Evolutionary conservation across 1,284 basidiomycete species (phyloP).

Genomic region (Thecaphora thlaspeos): DNA sequence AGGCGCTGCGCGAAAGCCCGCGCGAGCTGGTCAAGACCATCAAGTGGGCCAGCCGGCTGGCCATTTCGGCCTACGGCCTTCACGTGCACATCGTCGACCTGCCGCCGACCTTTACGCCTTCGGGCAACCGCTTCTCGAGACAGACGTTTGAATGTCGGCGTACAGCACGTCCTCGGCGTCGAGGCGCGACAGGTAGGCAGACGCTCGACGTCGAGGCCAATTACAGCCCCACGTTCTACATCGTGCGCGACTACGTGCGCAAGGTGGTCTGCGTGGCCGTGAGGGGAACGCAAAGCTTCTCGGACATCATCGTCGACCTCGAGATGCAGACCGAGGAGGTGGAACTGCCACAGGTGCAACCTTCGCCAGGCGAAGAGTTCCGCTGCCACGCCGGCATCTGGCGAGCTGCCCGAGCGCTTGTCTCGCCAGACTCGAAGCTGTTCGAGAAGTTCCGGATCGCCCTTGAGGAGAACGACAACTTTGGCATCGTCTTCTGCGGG

Average conservation of each 20-base stretch:
- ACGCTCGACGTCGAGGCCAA: conserved; percentile 47
- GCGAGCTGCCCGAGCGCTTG: conserved; percentile 48
- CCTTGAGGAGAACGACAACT: conserved; percentile 47
- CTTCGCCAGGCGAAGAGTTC: conserved; percentile 33
- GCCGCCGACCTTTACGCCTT: conserved; percentile 54
- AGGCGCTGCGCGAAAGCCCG: conserved; percentile 22
- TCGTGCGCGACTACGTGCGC: conserved; percentile 49
- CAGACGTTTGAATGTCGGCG: conserved; percentile 54
- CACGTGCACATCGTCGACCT: conserved; percentile 42
- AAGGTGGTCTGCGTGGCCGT: conserved; percentile 54
- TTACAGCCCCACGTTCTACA: conserved; percentile 55
- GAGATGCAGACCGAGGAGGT: conserved; percentile 51
- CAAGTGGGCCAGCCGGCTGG: conserved; percentile 55
- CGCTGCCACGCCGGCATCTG: conserved; percentile 53
- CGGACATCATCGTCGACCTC: conserved; percentile 56
- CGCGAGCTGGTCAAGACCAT: conserved; percentile 44
- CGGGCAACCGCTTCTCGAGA: conserved; percentile 48
- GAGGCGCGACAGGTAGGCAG: too few relatives aligned
- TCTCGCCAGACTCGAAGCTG: conserved; percentile 45
- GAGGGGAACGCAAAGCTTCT: conserved; percentile 54
- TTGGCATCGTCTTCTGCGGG: conserved; percentile 52
- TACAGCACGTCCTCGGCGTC: conserved; percentile 54
- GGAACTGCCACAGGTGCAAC: conserved; percentile 41
- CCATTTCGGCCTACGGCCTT: conserved; percentile 48
- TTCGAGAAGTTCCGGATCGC: conserved; percentile 40